Evolutionary conservation across 1,284 basidiomycete species (phyloP), one percentile per base, ranked within the genome.

Genomic region (Chondrostereum purpureum): DNA sequence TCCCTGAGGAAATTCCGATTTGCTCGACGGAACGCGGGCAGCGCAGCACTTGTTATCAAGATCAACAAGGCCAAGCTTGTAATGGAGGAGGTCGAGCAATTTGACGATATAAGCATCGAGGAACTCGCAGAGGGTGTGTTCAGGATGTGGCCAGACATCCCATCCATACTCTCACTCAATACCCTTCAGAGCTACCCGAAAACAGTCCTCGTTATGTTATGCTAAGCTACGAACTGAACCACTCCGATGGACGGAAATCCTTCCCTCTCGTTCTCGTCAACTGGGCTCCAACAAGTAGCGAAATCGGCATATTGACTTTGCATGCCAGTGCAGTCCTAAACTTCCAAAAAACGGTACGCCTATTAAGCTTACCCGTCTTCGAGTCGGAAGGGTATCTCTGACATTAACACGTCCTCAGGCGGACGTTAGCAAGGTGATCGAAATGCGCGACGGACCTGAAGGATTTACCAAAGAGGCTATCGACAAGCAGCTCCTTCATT

Each of bases 261-360:
- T 92, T 85, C 57, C 90, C 90, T 1, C 70, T 93, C 12, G 80
- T 90, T 2, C 70, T 94, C 43, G 69, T 95, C 63, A 92, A 93
- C 67, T 94, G 91, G 90, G 78, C 78, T 14, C 91, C 91, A 16
- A 72, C 68, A 5, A 74, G 80, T 1, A 83, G 80, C 50, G 88
- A 92, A 58, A 88, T 76, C 18, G 75, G 80, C 23, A 67, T 89
- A 50, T 70, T 89, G 60, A 93, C 90, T 1, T 69, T 94, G 4
- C 87, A 94, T 54, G 90, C 91, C 2, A 91, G 86, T 50, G 83
- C 86, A 2, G 69, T 91, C 38, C 66, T 85, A 13, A 79, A 86
- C 53, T 93, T 93, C 64, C 87, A 92, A 61, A 73, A 70, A 42
- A 80, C 79, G 35, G 87, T 87, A 53, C 60, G 79, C 65, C n/a